A percentile compares a stretch with the other conserved stretches of the same genome.
phyloP scores from a whole-genome alignment of 2,329 filamentous ascomycete species.

The Ophiostoma tasmaniense region DNA sequence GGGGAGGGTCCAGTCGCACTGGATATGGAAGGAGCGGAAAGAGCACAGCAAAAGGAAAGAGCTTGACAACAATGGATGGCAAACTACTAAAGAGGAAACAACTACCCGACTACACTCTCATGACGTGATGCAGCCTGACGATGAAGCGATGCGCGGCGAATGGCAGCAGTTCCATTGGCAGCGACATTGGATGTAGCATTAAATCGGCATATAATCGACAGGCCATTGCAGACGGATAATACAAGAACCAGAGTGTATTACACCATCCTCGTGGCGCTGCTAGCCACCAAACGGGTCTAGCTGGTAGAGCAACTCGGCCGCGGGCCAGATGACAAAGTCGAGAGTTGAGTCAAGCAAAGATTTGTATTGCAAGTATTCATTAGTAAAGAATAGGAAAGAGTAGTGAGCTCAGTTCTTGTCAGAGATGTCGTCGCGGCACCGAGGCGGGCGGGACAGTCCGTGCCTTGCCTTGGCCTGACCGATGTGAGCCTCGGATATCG shows the following conservation, averaged over 20 bases:
- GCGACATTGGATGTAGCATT: background rate
- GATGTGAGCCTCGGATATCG: background rate
- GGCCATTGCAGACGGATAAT: background rate
- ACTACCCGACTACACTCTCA: background rate
- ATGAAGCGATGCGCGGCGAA: slow-evolving; percentile 13
- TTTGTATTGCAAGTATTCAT: no score
- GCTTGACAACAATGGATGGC: background rate
- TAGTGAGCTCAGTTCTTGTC: no score
- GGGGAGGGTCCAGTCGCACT: background rate
- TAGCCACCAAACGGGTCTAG: background rate
- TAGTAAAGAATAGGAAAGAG: no score
- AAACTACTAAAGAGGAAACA: background rate
- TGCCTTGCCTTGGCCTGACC: background rate
- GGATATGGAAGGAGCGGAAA: background rate
- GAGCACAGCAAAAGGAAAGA: background rate
- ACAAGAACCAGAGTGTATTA: background rate
- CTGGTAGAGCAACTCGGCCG: background rate
- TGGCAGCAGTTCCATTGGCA: background rate
- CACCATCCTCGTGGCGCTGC: background rate
- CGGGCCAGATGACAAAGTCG: background rate
- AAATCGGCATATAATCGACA: background rate
- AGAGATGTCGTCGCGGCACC: background rate
- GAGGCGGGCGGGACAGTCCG: background rate
- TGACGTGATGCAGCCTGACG: slow-evolving; percentile 15
- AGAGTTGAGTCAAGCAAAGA: no score